Conservation (phyloP, 495 filamentous ascomycete genomes). For the Penicillium silybi region DNA sequence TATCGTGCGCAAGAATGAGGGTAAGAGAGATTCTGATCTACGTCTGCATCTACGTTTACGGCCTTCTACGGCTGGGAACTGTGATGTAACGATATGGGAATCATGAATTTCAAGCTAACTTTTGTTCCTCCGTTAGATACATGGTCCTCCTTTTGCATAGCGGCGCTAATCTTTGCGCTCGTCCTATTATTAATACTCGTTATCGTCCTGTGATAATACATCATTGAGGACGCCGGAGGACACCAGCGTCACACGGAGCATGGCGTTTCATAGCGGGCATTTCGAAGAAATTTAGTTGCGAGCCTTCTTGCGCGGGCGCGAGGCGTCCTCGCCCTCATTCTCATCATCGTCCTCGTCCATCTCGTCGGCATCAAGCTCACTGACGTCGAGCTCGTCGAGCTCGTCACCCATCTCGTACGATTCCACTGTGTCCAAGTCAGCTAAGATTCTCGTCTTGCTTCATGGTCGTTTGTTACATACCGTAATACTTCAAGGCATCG, state of each 20-base stretch:
- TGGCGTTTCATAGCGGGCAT: conserved; percentile 17
- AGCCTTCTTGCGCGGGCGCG: conserved; percentile 44
- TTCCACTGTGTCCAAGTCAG: conserved; percentile 26
- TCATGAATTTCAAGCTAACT: conserved; percentile 26
- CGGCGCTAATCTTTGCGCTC: conserved; percentile 75
- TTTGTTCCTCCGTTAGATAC: conserved; percentile 51
- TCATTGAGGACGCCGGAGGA: conserved; percentile 14
- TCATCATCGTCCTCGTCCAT: conserved; percentile 32
- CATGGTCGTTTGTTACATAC: conserved; percentile 50
- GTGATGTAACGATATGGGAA: conserved; percentile 7
- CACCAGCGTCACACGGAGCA: conserved; percentile 18
- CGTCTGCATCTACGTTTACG: neutral
- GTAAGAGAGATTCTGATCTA: conserved; percentile 40
- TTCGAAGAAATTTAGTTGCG: conserved; percentile 24
- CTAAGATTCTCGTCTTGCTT: neutral
- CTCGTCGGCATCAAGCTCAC: conserved; percentile 30
- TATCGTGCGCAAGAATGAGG: conserved; percentile 90
- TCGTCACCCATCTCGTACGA: conserved; percentile 29
- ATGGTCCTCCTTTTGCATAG: conserved; percentile 90
- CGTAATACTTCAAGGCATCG: conserved; percentile 82
- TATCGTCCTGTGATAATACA: conserved; percentile 50
- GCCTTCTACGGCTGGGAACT: neutral
- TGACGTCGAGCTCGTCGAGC: conserved; percentile 31
- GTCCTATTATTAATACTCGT: conserved; percentile 77
- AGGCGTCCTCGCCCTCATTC: conserved; percentile 19